Evolutionary conservation across 2,329 filamentous ascomycete genomes (phyloP).

Genomic region (Aspergillus sp.): DNA sequence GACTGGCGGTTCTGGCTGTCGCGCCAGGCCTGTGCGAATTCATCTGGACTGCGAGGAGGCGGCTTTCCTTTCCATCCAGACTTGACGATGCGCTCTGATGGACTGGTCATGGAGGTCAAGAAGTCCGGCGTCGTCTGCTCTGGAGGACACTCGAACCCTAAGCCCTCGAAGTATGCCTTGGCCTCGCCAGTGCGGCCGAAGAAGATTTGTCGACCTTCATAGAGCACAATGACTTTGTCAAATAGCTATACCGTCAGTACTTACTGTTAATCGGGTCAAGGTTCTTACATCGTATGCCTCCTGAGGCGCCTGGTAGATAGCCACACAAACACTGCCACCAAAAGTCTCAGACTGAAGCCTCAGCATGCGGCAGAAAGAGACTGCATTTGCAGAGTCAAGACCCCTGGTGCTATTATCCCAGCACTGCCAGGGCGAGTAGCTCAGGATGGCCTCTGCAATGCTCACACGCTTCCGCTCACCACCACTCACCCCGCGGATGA

Average conservation of each 20-base stretch:
- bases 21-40: conserved; percentile 62
- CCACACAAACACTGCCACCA: conserved; percentile 52
- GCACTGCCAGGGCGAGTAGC: conserved; percentile 47
- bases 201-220: conserved; percentile 75
- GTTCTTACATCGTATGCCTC: conserved; percentile 47
- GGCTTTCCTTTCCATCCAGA: conserved; percentile 62
- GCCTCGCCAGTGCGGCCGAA: conserved; percentile 65
- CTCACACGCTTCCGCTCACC: conserved; percentile 62
- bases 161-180: conserved; percentile 64
- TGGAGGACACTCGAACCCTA: conserved; percentile 68
- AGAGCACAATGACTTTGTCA: conserved; percentile 71
- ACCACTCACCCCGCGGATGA: conserved; percentile 61
- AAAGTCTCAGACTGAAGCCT: conserved; percentile 50
- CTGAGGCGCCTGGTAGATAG: conserved; percentile 56
- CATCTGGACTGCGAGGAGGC: conserved; percentile 64
- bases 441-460: conserved; percentile 56
- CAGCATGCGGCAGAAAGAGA: conserved; percentile 57
- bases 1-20: conserved; percentile 49
- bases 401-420: conserved; percentile 53
- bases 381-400: conserved; percentile 55
- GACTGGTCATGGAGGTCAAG: conserved; percentile 69
- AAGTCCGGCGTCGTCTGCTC: conserved; percentile 72
- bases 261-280: no score
- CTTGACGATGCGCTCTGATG: conserved; percentile 58
- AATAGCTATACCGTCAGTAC: conserved; percentile 53